These are phyloP conservation scores for Erodium trifolium DNA, from an alignment of 441 rosid species.

Conservation along the genomic window DNA sequence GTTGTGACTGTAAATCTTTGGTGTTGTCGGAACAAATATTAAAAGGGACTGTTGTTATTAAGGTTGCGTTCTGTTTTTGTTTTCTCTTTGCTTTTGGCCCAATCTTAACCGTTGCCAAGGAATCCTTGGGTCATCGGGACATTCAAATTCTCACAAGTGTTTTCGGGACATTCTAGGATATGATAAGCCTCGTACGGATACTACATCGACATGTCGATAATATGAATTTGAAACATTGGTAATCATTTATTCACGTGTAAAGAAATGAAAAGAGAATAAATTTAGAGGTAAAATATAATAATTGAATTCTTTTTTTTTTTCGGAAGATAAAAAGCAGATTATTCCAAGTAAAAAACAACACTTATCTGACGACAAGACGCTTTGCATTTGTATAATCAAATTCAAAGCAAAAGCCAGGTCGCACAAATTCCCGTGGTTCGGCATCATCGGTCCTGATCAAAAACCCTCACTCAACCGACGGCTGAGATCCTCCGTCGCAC, in stretches of 20 bases:
- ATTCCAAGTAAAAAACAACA: not conserved
- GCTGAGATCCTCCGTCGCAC: conserved; percentile 30
- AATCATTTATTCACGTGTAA: too few species aligned
- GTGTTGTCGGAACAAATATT: not conserved
- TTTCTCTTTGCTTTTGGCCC: not conserved
- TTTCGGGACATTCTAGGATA: too few species aligned
- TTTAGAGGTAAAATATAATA: not conserved
- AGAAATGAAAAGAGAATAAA: not conserved
- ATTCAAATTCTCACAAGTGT: too few species aligned
- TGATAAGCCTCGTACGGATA: too few species aligned
- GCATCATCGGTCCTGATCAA: conserved; percentile 30
- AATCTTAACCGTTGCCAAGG: too few species aligned
- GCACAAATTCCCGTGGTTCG: conserved; percentile 38
- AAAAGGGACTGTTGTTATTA: not conserved
- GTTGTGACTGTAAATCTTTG: conserved; percentile 20
- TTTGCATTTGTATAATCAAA: conserved; percentile 10
- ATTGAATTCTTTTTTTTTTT: not conserved
- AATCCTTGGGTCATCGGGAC: too few species aligned
- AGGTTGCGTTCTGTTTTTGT: not conserved
- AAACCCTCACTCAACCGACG: conserved; percentile 17
- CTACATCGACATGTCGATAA: not conserved
- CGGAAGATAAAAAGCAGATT: not conserved
- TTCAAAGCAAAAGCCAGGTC: conserved; percentile 7
- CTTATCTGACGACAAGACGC: conserved; percentile 38
- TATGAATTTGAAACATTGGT: not conserved